Evolutionary conservation across 257 asterid species (phyloP).

Genomic region (Solanum appendiculatum): DNA sequence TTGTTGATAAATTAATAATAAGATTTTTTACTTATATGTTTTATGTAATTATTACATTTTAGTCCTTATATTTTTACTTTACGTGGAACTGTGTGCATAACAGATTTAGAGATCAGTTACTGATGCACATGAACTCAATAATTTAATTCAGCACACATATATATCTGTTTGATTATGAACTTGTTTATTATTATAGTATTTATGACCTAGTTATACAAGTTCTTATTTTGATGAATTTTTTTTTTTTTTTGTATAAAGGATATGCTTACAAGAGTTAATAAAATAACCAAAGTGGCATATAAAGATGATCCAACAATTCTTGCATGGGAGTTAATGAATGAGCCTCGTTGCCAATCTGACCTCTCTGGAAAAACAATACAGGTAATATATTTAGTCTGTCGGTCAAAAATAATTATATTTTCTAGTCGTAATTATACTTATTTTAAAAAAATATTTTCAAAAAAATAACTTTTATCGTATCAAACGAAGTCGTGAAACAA

Average conservation of each 20-base stretch:
- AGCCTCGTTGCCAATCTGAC: conserved; percentile 4
- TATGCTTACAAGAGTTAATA: conserved; percentile 4
- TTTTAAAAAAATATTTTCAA: too few species aligned
- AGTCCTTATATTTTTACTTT: neutral
- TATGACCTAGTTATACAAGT: neutral
- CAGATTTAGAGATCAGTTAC: neutral
- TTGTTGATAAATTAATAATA: neutral
- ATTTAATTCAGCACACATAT: neutral
- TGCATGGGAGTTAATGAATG: conserved; percentile 6
- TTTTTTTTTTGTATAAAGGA: neutral
- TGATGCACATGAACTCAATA: neutral
- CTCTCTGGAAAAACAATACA: conserved; percentile 2
- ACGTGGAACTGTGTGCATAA: rapidly evolving
- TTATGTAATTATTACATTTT: neutral
- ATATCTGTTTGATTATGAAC: neutral
- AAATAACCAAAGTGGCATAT: neutral
- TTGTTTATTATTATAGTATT: too few species aligned
- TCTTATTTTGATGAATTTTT: neutral
- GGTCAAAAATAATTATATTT: neutral
- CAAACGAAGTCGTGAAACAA: too few species aligned
- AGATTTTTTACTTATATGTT: neutral
- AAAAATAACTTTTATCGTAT: neutral
- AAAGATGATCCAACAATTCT: conserved; percentile 4
- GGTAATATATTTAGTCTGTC: neutral
- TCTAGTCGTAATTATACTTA: too few species aligned